Evolutionary conservation across 1,284 basidiomycete genomes (phyloP).

Genomic region (Cutaneotrichosporon sp.): DNA sequence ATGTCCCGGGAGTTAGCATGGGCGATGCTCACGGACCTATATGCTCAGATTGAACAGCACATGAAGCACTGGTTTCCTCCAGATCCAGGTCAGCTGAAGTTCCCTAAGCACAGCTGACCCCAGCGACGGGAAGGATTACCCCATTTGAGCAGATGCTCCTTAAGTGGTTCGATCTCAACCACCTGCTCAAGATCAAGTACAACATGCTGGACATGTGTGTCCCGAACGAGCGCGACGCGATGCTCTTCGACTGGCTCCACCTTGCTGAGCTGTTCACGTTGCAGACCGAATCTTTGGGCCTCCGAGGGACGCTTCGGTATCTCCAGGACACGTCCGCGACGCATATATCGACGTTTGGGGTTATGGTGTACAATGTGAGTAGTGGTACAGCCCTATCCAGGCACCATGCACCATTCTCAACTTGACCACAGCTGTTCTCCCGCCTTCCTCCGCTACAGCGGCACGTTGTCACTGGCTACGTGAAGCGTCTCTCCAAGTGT

Average conservation of each 20-base stretch:
- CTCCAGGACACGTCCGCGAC: constrained; percentile 22
- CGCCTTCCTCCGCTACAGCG: constrained; percentile 5
- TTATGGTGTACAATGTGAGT: constrained; percentile 19
- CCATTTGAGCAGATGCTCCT: constrained; percentile 14
- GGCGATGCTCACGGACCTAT: constrained; percentile 12
- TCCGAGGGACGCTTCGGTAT: constrained; percentile 13
- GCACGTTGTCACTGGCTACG: constrained; percentile 2
- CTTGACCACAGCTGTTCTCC: constrained; percentile 8
- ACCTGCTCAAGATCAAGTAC: constrained; percentile 18
- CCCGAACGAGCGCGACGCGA: constrained; percentile 4
- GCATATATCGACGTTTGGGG: constrained; percentile 18
- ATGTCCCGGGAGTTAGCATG: constrained; percentile 10
- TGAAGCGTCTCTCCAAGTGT: constrained; percentile 10
- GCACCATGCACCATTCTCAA: too few relatives aligned
- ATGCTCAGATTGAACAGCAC: constrained; percentile 16
- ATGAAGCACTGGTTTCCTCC: constrained; percentile 18
- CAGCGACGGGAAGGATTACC: constrained; percentile 9
- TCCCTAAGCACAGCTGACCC: background rate
- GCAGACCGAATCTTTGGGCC: constrained; percentile 15
- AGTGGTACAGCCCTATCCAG: too few relatives aligned
- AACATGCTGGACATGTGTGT: constrained; percentile 13
- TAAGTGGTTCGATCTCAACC: constrained; percentile 20
- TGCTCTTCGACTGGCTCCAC: constrained; percentile 15
- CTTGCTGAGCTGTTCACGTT: constrained; percentile 11
- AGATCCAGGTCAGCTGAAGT: background rate